phyloP scores from a whole-genome alignment of 805 yeast genomes.

The Sungouiella thailandica region DNA sequence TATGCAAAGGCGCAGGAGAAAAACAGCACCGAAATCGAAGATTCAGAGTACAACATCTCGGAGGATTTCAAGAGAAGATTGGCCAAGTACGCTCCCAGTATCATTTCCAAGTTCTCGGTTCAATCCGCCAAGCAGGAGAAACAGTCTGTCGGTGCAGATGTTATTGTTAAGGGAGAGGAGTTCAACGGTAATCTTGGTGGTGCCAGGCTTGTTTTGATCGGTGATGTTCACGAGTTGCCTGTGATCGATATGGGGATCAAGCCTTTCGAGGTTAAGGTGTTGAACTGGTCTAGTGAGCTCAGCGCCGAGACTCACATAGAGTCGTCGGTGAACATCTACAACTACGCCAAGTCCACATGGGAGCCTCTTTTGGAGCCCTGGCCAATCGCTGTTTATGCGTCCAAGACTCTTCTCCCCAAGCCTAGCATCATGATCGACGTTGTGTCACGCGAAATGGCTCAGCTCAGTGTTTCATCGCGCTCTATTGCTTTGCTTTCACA shows the following conservation, averaged over 20 bases:
- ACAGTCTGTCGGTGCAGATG: constrained; percentile 12
- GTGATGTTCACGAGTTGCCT: constrained; percentile 89
- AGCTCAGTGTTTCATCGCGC: constrained; percentile 75
- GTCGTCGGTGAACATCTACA: constrained; percentile 70
- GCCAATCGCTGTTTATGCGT: constrained; percentile 69
- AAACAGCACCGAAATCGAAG: constrained; percentile 7
- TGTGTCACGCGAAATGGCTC: constrained; percentile 71
- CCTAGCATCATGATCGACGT: constrained; percentile 58
- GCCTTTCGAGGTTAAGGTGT: constrained; percentile 63
- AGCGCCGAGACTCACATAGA: constrained; percentile 64
- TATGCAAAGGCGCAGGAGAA: constrained; percentile 27
- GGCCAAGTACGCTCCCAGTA: constrained; percentile 65
- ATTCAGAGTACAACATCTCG: constrained; percentile 38
- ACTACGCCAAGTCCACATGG: constrained; percentile 89
- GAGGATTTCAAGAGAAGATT: constrained; percentile 60
- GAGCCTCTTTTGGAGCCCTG: constrained; percentile 91
- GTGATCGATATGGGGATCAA: constrained; percentile 70
- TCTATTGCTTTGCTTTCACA: constrained; percentile 74
- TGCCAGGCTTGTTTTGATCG: constrained; percentile 73
- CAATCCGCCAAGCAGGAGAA: constrained; percentile 10
- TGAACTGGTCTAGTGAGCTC: constrained; percentile 83
- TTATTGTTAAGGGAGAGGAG: constrained; percentile 63
- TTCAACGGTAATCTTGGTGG: constrained; percentile 68
- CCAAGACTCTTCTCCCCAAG: constrained; percentile 43
- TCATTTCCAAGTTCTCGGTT: constrained; percentile 47